These are phyloP conservation scores for Pogostemon cablin DNA, from an alignment of 257 asterid genomes.

Conservation along the genomic window DNA sequence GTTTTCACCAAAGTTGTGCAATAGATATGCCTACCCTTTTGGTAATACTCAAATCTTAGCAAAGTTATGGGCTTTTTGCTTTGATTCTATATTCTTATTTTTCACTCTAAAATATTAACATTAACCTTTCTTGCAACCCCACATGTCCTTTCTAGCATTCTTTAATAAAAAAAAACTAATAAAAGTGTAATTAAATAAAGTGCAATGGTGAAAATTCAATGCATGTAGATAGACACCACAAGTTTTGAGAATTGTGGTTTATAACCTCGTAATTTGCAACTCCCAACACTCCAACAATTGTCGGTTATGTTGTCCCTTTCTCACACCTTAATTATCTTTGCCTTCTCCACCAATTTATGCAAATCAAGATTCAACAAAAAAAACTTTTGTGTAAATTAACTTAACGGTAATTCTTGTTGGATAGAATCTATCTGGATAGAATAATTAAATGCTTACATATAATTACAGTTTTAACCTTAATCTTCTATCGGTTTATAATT, in stretches of 20 bases:
- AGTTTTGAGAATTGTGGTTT: slow-evolving; percentile 32
- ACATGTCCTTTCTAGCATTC: slow-evolving; percentile 1
- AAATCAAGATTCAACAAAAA: background rate
- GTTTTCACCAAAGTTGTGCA: slow-evolving; percentile 45
- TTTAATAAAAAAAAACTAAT: background rate
- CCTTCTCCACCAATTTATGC: slow-evolving; percentile 34
- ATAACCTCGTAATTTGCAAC: slow-evolving; percentile 59
- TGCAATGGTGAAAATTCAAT: slow-evolving; percentile 37
- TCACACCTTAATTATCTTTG: slow-evolving; percentile 28
- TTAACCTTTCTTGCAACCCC: slow-evolving; percentile 23
- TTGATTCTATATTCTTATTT: slow-evolving; percentile 16
- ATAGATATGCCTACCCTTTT: slow-evolving; percentile 36
- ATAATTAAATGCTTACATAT: no score
- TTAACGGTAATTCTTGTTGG: no score
- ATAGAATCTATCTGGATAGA: no score
- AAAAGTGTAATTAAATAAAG: background rate
- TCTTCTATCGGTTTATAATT: no score
- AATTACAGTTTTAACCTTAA: no score
- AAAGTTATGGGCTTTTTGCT: slow-evolving; percentile 26
- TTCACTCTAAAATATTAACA: background rate
- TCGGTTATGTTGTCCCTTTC: slow-evolving; percentile 53
- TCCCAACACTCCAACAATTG: slow-evolving; percentile 59
- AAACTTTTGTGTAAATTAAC: no score
- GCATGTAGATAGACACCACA: slow-evolving; percentile 38
- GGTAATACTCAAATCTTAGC: slow-evolving; percentile 27